Evolutionary conservation across 2,329 filamentous ascomycete species (phyloP), one percentile per base, ranked within the genome.

Genomic region (Zasmidium citrigriseum): DNA sequence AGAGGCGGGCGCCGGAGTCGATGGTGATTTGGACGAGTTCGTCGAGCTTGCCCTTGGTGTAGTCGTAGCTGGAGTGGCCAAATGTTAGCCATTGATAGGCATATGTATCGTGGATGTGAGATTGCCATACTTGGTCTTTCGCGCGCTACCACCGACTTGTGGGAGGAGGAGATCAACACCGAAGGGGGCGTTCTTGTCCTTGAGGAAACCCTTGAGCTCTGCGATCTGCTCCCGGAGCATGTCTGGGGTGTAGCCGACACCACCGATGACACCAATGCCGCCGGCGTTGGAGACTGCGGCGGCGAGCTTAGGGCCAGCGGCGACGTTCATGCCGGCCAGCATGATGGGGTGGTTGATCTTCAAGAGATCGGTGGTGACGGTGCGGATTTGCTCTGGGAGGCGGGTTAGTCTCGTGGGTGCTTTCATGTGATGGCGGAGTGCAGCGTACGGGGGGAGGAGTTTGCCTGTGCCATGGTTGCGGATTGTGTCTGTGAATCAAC

Each of bases 241-340:
- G 60, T 97, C 91, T 68, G 95, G 95, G 56, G 92, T 97, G 82
- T 99, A 99, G 66, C 91, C 89, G 69, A 93, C 89, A 75, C 95
- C 95, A 67, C 95, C 95, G 70, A 99, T 93, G 70, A 99, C 95
- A 79, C 95, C 95, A 62, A 99, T 83, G 72, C 95, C 95, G 67
- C 95, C 95, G 53, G 95, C 95, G 78, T 99, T 97, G 68, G 93
- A 96, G 69, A 99, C 95, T 45, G 95, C 95, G 29, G 95, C 95
- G 54, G 95, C 95, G 72, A 99, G 88, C 83, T 92, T 96, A 56
- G 95, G 95, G 52, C 95, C 95, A 60, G 95, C 95, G 57, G 95
- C 95, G 64, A 98, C 95, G 83, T 99, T 98, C 95, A 99, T 99
- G 76, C 95, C 95, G 69, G 95, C 95, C 63, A 99, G 88, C 72